Percentiles rank a stretch among this genome's conserved stretches.
These are phyloP conservation scores for Abortiporus biennis DNA, from an alignment of 1,284 basidiomycete species.

Conservation along the genomic window DNA sequence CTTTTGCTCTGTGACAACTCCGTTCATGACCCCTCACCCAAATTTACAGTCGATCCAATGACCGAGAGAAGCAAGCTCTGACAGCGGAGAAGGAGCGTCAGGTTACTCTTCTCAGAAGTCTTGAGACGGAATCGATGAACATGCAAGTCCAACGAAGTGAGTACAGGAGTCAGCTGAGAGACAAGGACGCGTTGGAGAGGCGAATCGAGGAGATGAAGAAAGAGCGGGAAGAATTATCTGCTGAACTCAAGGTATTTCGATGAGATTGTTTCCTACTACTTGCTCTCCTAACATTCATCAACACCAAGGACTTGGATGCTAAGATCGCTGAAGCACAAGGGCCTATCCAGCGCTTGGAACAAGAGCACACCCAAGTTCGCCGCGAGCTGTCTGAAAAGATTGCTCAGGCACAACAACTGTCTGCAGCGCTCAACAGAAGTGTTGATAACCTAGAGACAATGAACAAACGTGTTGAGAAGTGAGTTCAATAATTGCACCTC, in stretches of 20 bases:
- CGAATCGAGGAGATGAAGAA: conserved; percentile 57
- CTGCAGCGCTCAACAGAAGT: conserved; percentile 63
- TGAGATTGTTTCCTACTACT: too few species aligned
- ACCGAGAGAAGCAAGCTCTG: conserved; percentile 60
- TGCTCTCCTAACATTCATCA: background rate
- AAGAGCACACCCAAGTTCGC: conserved; percentile 50
- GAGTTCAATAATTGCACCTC: conserved; percentile 18
- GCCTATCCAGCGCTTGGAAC: conserved; percentile 66
- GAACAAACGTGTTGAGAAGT: conserved; percentile 64
- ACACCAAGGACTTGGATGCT: conserved; percentile 59
- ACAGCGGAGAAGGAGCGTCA: conserved; percentile 65
- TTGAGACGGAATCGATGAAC: conserved; percentile 52
- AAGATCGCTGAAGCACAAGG: conserved; percentile 57
- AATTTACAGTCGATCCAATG: conserved; percentile 53
- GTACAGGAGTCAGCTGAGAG: conserved; percentile 56
- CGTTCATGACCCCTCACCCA: background rate
- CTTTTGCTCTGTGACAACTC: background rate
- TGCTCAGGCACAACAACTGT: conserved; percentile 42
- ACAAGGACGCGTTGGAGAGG: conserved; percentile 55
- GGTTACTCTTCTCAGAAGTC: conserved; percentile 44
- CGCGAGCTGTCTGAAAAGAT: conserved; percentile 47
- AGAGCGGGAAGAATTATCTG: conserved; percentile 37
- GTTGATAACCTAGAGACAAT: conserved; percentile 57
- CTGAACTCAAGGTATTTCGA: conserved; percentile 20
- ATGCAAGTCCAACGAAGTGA: conserved; percentile 62